Conservation (phyloP, 2,329 filamentous ascomycete genomes). For the Epicoccum sorghinum region DNA sequence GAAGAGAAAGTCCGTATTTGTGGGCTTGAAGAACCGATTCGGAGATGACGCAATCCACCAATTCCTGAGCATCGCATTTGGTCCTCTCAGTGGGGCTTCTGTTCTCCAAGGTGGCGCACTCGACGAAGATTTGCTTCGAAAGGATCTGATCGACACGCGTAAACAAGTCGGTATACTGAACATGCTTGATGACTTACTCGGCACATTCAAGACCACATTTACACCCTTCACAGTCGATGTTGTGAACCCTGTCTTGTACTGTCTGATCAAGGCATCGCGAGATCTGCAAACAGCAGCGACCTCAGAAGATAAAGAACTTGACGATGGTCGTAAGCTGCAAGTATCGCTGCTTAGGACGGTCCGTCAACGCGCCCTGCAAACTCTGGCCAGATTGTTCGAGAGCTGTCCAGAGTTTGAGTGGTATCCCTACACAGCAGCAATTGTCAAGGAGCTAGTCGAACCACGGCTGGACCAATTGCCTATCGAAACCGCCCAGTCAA, state of each 20-base stretch:
- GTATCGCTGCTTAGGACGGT: conserved; percentile 68
- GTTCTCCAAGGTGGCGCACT: conserved; percentile 61
- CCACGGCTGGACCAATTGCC: conserved; percentile 80
- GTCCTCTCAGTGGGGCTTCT: conserved; percentile 67
- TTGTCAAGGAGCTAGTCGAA: conserved; percentile 77
- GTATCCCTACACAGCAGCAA: conserved; percentile 70
- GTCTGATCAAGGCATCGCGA: conserved; percentile 71
- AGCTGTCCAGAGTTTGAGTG: conserved; percentile 75
- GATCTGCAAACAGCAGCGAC: conserved; percentile 41
- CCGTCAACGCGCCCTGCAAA: conserved; percentile 79
- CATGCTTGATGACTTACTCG: conserved; percentile 86
- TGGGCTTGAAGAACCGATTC: conserved; percentile 75
- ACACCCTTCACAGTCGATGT: conserved; percentile 70
- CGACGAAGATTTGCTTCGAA: conserved; percentile 51
- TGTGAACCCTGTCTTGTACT: conserved; percentile 80
- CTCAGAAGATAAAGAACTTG: conserved; percentile 35
- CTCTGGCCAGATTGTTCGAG: conserved; percentile 77
- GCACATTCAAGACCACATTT: conserved; percentile 79
- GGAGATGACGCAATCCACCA: conserved; percentile 74
- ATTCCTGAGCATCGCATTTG: conserved; percentile 83
- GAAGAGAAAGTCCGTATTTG: conserved; percentile 74
- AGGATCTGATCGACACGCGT: conserved; percentile 67
- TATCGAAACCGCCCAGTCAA: conserved; percentile 83
- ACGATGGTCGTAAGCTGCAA: conserved; percentile 37
- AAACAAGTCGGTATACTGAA: conserved; percentile 92